phyloP scores from a whole-genome alignment of 768 basidiomycete species.

The Cystobasidium ongulense region DNA sequence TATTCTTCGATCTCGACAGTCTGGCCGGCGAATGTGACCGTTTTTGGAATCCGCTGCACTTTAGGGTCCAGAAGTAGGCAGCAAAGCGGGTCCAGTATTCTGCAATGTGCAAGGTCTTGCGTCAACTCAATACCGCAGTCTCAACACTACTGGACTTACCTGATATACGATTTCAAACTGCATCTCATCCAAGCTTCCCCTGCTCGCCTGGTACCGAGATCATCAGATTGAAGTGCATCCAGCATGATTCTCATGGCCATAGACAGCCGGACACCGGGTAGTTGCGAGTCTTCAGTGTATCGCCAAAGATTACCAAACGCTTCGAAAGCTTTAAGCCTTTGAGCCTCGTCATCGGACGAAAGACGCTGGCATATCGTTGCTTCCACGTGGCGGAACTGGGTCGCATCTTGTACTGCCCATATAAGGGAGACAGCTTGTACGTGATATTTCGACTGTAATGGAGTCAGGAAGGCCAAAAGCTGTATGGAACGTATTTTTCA shows the following conservation, averaged over 20 bases:
- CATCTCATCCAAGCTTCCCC: constrained; percentile 98
- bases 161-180: constrained; percentile 78
- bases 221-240: constrained; percentile 68
- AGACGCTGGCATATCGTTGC: constrained; percentile 68
- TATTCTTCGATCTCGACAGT: constrained; percentile 64
- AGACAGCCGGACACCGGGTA: constrained; percentile 75
- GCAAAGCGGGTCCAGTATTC: constrained; percentile 82
- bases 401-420: constrained; percentile 63
- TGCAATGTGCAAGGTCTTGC: constrained; percentile 43
- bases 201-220: constrained; percentile 63
- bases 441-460: constrained; percentile 59
- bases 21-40: constrained; percentile 56
- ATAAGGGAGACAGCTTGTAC: constrained; percentile 69
- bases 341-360: constrained; percentile 52
- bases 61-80: constrained; percentile 65
- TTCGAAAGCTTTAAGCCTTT: constrained; percentile 60
- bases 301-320: constrained; percentile 91
- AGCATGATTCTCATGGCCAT: constrained; percentile 79
- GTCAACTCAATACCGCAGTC: not conserved
- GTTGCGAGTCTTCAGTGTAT: constrained; percentile 66
- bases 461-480: constrained; percentile 64
- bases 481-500: constrained; percentile 43
- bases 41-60: constrained; percentile 53
- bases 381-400: constrained; percentile 60
- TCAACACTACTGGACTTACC: constrained; percentile 55